Evolutionary conservation across 108 stramenopile genomes (phyloP).

Genomic region (Cyclostephanos invisitatus): DNA sequence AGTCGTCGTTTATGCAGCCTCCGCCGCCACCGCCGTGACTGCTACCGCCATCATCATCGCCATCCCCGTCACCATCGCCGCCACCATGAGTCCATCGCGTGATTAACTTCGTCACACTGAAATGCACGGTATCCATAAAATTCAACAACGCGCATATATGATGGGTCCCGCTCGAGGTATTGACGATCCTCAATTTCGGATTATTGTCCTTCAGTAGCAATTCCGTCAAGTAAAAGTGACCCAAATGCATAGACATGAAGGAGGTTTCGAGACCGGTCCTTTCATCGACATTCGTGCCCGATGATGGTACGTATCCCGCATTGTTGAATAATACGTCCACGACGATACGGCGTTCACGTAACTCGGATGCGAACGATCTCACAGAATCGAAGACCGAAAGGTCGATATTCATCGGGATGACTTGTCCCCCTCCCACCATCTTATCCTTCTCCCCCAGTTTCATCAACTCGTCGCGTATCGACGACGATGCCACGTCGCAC

Average conservation of each 20-base stretch:
- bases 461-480: conserved; percentile 20
- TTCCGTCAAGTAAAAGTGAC: conserved; percentile 38
- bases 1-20: conserved; percentile 41
- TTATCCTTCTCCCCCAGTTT: background rate
- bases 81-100: no score
- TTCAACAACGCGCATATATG: conserved; percentile 40
- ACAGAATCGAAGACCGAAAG: conserved; percentile 41
- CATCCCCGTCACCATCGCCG: no score
- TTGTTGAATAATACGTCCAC: conserved; percentile 42
- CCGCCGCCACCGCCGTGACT: background rate
- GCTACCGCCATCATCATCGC: conserved; percentile 9
- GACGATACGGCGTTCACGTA: conserved; percentile 1
- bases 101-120: no score
- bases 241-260: conserved; percentile 46
- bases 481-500: conserved; percentile 24
- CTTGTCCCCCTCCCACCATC: conserved; percentile 3
- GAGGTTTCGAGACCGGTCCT: conserved; percentile 29
- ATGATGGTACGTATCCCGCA: conserved; percentile 29
- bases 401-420: conserved; percentile 28
- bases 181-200: conserved; percentile 38
- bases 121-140: no score
- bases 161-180: conserved; percentile 38
- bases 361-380: conserved; percentile 18
- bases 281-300: conserved; percentile 21
- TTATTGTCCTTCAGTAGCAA: conserved; percentile 24